Evolutionary conservation across 805 yeast species (phyloP).

Genomic region (Saturnispora hagleri): DNA sequence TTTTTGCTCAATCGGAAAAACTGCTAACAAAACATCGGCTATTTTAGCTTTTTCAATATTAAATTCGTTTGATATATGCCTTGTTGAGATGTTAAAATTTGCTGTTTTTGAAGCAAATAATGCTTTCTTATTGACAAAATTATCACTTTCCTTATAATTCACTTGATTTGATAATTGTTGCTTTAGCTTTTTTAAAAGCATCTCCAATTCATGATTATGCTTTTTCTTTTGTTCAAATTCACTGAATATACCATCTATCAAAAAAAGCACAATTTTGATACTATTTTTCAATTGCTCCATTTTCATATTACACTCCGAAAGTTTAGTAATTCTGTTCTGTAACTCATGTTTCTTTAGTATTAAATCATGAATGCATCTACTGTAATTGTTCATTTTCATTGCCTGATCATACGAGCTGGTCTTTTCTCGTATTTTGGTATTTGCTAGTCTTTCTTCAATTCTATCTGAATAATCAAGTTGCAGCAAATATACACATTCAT

Average conservation of each 20-base stretch:
- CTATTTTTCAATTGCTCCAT: slow-evolving; percentile 4
- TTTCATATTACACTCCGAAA: not conserved
- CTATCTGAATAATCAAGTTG: slow-evolving; percentile 6
- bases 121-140: not conserved
- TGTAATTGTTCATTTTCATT: slow-evolving; percentile 33
- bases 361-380: slow-evolving; percentile 30
- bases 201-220: not conserved
- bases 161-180: not conserved
- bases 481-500: slow-evolving; percentile 11
- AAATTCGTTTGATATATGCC: slow-evolving; percentile 7
- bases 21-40: slow-evolving; percentile 16
- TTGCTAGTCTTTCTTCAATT: not conserved
- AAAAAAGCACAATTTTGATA: not conserved
- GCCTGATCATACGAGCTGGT: slow-evolving; percentile 33
- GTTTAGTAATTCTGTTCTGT: not conserved
- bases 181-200: not conserved
- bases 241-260: not conserved
- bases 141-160: not conserved
- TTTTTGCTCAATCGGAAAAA: slow-evolving; percentile 27
- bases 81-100: not conserved
- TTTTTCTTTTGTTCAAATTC: slow-evolving; percentile 1
- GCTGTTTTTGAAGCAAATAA: not conserved
- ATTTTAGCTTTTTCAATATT: slow-evolving; percentile 21
- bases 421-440: slow-evolving; percentile 10
- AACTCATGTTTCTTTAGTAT: slow-evolving; percentile 14